A percentile compares a stretch with the other conserved stretches of the same genome.
phyloP scores from a whole-genome alignment of 2,329 filamentous ascomycete genomes.

The Diaporthe vaccinii region DNA sequence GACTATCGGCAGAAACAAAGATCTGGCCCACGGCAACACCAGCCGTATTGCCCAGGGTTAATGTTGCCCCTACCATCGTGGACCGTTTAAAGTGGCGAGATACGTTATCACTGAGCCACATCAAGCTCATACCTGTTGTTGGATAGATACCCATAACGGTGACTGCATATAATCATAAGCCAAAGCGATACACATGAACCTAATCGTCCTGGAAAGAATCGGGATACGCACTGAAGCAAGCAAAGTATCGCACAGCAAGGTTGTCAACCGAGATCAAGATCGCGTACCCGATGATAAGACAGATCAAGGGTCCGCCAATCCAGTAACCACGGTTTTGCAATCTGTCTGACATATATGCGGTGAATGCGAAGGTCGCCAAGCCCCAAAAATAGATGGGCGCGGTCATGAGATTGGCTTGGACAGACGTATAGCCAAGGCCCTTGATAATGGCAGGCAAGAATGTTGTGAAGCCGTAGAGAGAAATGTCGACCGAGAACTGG shows the following conservation, averaged over 20 bases:
- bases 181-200: background rate
- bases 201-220: too few relatives aligned
- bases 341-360: constrained; percentile 48
- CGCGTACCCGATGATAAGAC: constrained; percentile 49
- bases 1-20: constrained; percentile 50
- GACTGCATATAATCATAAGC: constrained; percentile 36
- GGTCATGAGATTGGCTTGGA: constrained; percentile 53
- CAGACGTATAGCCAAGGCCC: constrained; percentile 51
- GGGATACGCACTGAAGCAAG: constrained; percentile 43
- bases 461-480: constrained; percentile 51
- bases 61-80: constrained; percentile 59
- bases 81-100: constrained; percentile 63
- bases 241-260: constrained; percentile 47
- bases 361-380: constrained; percentile 46
- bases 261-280: constrained; percentile 48
- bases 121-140: constrained; percentile 53
- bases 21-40: constrained; percentile 63
- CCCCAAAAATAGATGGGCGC: constrained; percentile 50
- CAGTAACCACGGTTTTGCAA: constrained; percentile 46
- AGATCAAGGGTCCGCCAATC: constrained; percentile 45
- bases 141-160: constrained; percentile 47
- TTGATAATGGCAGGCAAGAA: constrained; percentile 53
- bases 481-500: constrained; percentile 51
- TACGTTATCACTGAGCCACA: constrained; percentile 63
- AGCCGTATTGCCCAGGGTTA: constrained; percentile 62